Base-by-base conservation (phyloP, 441 rosid genomes). In the Eugenia klotzschiana region DNA sequence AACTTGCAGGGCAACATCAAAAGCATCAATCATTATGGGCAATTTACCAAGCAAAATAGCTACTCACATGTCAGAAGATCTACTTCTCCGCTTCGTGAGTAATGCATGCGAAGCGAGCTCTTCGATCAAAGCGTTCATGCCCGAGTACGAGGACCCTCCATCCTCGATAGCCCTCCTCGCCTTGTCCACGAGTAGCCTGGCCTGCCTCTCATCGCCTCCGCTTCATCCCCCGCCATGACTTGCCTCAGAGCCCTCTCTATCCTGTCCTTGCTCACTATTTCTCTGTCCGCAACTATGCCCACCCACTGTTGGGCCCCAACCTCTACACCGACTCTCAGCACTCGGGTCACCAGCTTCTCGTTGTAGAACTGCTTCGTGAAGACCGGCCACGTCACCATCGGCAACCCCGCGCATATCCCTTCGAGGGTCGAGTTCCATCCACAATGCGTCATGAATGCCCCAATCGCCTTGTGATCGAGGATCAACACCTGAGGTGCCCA, bases 301-400 rank as follows among this genome's bases (percentile, higher is more conserved):
- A 60, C 79, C 86, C 86, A 60, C 50, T 25, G 25, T 37, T 41
- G 52, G 23, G 69, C 58, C 25, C 85, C 85, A 22, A 84, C 85
- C 6, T 1, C 23, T 2, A 60, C 52, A 26, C 83, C 85, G 18
- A 43, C 15, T 14, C 55, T 58, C 51, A 58, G 79, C 20, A 84
- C 69, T n/a, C 41, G 51, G 16, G 83, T 84, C 29, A 80, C 51
- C 49, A 84, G 80, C 72, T 64, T 80, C 86, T 84, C 86, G 23
- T 84, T 84, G 60, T 80, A 84, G 69, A 80, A 84, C 27, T 84
- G 86, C 60, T 81, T 69, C 4, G 80, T 77, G 1, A 60, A 26
- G 12, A 64, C 72, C 2, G 83, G 83, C 86, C 86, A 84, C 0
- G 83, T 84, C 43, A 80, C 80, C 83, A 84, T 80, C 0, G 83